Base-by-base conservation (phyloP, 139 green algal genomes). In the Edaphochlamys debaryana region DNA sequence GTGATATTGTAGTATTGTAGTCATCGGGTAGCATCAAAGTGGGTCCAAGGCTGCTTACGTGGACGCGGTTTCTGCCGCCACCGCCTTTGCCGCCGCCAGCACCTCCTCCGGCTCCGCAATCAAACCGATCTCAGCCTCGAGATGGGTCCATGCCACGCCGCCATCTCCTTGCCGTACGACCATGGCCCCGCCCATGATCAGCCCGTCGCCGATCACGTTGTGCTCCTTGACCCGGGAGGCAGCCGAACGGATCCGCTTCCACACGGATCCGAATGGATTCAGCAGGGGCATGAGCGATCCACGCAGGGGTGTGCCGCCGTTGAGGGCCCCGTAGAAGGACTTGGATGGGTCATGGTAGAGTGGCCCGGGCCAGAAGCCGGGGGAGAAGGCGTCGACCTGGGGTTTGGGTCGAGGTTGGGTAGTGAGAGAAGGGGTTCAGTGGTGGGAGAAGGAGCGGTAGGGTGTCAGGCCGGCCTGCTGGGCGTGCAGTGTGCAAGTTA, bases 281-380 rank as follows among this genome's bases (percentile, higher is more conserved):
- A 76, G 34, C 48, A 84, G 48, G 15, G 42, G 32, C 66, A 60
- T 36, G 30, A 60, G 29, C 48, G 22, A 58, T 48, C 66, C 66
- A 15, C 78, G 66, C 15, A 69, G 78, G 8, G 66, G 76, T 4
- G 32, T 82, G 62, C 76, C 76, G 42, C 41, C 66, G 48, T 84
- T 84, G 30, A 84, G 66, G 2, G 78, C 66, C 0, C 36, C 48
- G 78, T 77, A 77, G 27, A 84, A 71, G 48, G 78, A 34, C 78
- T 84, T 84, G 48, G 29, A 41, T 15, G 63, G 2, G 60, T 82
- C 76, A 48, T 84, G 78, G 50, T 77, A 76, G 29, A 84, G 29
- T 3, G 78, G 78, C 3, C 78, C 78, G 9, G 66, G 78, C 78
- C 78, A 84, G 78, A 62, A 84, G 45, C 11, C 48, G 25, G 78